Base-by-base conservation (phyloP, 768 basidiomycete species). In the Pleurotus tuber-regium region DNA sequence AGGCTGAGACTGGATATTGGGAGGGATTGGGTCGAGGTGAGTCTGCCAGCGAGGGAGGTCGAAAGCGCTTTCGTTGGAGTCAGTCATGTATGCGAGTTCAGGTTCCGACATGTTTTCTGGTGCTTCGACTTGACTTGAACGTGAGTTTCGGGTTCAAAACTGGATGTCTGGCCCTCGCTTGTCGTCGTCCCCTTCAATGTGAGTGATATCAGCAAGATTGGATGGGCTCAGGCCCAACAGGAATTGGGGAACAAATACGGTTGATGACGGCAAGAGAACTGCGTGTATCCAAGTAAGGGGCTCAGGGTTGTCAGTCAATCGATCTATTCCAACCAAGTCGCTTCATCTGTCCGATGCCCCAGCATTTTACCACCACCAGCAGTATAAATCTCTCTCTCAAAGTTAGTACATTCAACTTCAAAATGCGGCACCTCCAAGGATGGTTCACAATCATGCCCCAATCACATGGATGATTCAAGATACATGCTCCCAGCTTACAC, bases 31-130 rank as follows among this genome's bases (percentile, higher is more conserved):
- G 82, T 93, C 63, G 69, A 75, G 59, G 82, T 76, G 84, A 76
- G 84, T 57, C 75, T 70, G 84, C 86, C 79, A 82, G 81, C 80
- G 59, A 77, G 84, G 77, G 80, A 98, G 60, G 71, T 89, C 87
- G 71, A 88, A 91, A 24, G 46, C 46, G 72, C 81, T 82, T 74
- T 89, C 87, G 83, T 88, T 87, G 62, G 83, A 69, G 74, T 80
- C 82, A 71, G 77, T 74, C 76, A 88, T 87, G 80, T 84, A 86
- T 59, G 76, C 77, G 54, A 84, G 77, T 73, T 87, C 84, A 65
- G 83, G 78, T 79, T 87, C 83, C 63, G 84, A 86, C 84, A 87
- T 87, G 68, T 61, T 66, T 66, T 60, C 61, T 29, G 55, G 63
- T 55, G 53, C 55, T 54, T 55, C 57, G 51, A 54, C 47, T 54